Base-by-base conservation (phyloP, 2,329 filamentous ascomycete species). In the Tricladium varicosporioides region DNA sequence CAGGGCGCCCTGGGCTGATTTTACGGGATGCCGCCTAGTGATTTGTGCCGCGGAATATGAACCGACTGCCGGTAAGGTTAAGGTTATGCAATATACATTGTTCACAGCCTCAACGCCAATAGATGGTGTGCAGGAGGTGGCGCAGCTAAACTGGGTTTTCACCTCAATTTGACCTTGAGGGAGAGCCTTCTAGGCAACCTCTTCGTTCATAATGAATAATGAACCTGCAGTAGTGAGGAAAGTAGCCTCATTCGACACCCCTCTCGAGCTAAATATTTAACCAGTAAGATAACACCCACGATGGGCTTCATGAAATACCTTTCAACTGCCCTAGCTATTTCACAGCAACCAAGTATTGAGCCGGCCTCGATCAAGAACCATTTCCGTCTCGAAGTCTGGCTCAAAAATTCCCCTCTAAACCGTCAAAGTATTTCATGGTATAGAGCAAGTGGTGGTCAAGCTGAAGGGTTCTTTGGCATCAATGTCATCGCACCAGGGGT, bases 371-470 rank as follows among this genome's bases (percentile, higher is more conserved):
- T 40, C n/a, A 40, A 4, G 36, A 40, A 40, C 36, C n/a, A 40
- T 40, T 40, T 40, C n/a, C 36, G n/a, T 10, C 27, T 54, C 27
- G 33, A 50, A 48, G 46, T 50, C 15, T 51, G 22, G 46, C 51
- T 51, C 19, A 40, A 57, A 33, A 53, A 54, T 15, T 51, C 51
- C 8, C 47, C 50, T 10, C 16, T 53, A 5, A 53, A 57, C 16
- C 36, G 40, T 19, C 46, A 57, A 32, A 40, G 22, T 15, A 22
- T 57, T 11, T 50, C 46, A 13, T 50, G 46, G 51, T 53, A 43
- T 9, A n/a, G 15, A 46, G 31, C 19, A 49, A 4, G 50, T 46
- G 8, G 43, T 15, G 15, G 18, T 19, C 54, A 48, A 18, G 54
- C 49, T 22, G 22, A 27, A 27, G 22, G 22, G 22, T 27, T 27